Evolutionary conservation across 495 filamentous ascomycete species (phyloP).

Genomic region (Neurospora pannonica): DNA sequence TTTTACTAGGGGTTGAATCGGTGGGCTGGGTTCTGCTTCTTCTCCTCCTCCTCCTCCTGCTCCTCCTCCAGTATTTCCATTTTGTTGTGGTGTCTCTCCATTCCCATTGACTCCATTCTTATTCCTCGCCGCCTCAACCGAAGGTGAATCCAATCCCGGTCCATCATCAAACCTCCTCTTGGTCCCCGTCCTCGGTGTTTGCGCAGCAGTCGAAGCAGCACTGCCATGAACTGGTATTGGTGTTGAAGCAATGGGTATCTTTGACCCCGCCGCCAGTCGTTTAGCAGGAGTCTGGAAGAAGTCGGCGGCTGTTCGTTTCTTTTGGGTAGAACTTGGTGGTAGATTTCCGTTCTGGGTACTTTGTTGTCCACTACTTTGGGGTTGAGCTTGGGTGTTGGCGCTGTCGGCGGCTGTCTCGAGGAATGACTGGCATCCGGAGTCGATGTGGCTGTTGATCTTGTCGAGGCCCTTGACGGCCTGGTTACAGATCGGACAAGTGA

Average conservation of each 20-base stretch:
- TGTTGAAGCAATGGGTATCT: slow-evolving; percentile 8
- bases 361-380: slow-evolving; percentile 31
- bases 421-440: slow-evolving; percentile 65
- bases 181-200: slow-evolving; percentile 1
- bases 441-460: slow-evolving; percentile 81
- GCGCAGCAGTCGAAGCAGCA: slow-evolving; percentile 7
- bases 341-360: slow-evolving; percentile 22
- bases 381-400: slow-evolving; percentile 6
- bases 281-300: slow-evolving; percentile 71
- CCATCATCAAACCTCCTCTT: slow-evolving; percentile 40
- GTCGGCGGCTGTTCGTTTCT: slow-evolving; percentile 49
- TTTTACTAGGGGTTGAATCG: slow-evolving; percentile 33
- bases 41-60: slow-evolving; percentile 1
- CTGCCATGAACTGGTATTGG: slow-evolving; percentile 16
- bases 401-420: slow-evolving; percentile 21
- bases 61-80: not conserved
- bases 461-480: slow-evolving; percentile 61
- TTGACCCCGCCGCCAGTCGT: slow-evolving; percentile 30
- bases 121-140: slow-evolving; percentile 15
- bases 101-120: not conserved
- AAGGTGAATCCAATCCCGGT: slow-evolving; percentile 19
- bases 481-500: slow-evolving; percentile 80
- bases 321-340: slow-evolving; percentile 32
- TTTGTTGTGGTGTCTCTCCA: slow-evolving; percentile 6
- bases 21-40: slow-evolving; percentile 18